Evolutionary conservation across 2,329 filamentous ascomycete genomes (phyloP).

Genomic region (Blumeriella jaapii): DNA sequence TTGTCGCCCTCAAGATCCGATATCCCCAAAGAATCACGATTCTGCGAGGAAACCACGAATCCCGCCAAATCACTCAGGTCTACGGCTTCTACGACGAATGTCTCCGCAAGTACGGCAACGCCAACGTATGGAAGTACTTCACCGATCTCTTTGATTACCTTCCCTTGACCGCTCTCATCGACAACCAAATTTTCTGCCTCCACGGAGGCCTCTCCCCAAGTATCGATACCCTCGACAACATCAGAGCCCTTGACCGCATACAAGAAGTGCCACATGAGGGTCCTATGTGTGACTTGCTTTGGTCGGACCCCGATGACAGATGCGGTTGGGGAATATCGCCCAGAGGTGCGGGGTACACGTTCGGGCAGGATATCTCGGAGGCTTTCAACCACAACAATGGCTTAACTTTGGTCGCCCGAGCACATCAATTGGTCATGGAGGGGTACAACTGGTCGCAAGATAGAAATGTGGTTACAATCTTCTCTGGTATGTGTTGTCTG

Average conservation of each 20-base stretch:
- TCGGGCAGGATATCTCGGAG: conserved; percentile 94
- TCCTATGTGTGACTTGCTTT: conserved; percentile 94
- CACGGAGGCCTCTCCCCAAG: conserved; percentile 95
- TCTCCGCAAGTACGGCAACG: conserved; percentile 96
- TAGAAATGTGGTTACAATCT: conserved; percentile 95
- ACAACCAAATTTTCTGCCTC: conserved; percentile 98
- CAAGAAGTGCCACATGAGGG: conserved; percentile 98
- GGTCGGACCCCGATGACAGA: conserved; percentile 95
- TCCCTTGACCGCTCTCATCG: conserved; percentile 90
- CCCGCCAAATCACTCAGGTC: conserved; percentile 95
- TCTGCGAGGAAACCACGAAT: conserved; percentile 97
- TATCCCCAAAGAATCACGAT: conserved; percentile 98
- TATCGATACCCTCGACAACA: conserved; percentile 92
- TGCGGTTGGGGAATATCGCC: conserved; percentile 95
- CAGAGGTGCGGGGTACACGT: conserved; percentile 88
- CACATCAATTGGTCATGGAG: conserved; percentile 98
- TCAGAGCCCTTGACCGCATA: conserved; percentile 86
- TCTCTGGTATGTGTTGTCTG: conserved; percentile 56
- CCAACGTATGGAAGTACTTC: conserved; percentile 99
- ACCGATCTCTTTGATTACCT: conserved; percentile 99
- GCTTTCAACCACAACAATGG: conserved; percentile 99
- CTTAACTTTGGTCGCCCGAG: conserved; percentile 85
- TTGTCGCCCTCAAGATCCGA: conserved; percentile 94
- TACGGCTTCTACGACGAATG: conserved; percentile 99
- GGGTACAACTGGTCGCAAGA: conserved; percentile 99